Evolutionary conservation across 768 basidiomycete species (phyloP).

Genomic region (Amanita jacksonii): DNA sequence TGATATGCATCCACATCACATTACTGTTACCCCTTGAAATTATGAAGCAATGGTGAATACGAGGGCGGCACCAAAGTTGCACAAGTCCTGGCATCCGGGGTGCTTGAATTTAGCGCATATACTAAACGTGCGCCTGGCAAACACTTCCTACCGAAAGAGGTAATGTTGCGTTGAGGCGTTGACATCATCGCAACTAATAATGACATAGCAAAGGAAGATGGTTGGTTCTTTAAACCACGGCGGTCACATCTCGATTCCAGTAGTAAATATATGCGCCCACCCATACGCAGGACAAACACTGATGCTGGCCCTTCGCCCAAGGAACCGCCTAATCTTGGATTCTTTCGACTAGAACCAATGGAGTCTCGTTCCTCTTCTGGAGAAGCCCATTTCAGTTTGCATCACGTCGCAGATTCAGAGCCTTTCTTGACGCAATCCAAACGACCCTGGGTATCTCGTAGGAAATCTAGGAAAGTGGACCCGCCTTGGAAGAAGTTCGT

Average conservation of each 20-base stretch:
- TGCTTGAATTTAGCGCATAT: too few species aligned
- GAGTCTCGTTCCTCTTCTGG: conserved; percentile 2
- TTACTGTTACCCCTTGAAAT: too few species aligned
- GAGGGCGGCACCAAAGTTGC: too few species aligned
- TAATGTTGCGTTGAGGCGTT: background rate
- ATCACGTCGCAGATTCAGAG: conserved; percentile 2
- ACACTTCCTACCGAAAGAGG: conserved; percentile 2
- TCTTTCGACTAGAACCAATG: conserved; percentile 7
- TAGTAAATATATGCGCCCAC: background rate
- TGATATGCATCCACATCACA: too few species aligned
- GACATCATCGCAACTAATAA: conserved; percentile 5
- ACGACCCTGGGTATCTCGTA: conserved; percentile 7
- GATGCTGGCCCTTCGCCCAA: too few species aligned
- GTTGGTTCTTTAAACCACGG: background rate
- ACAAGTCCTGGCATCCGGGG: too few species aligned
- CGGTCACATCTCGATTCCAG: too few species aligned
- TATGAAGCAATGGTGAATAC: too few species aligned
- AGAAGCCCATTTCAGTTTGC: conserved; percentile 2
- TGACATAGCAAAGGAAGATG: background rate
- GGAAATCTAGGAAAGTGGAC: conserved; percentile 1
- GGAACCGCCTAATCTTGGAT: conserved; percentile 1
- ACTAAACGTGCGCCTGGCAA: too few species aligned
- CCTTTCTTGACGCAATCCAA: conserved; percentile 2
- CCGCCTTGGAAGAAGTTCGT: conserved; percentile 9
- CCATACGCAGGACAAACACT: background rate